phyloP scores from a whole-genome alignment of 2,329 filamentous ascomycete species.

The Trichoderma asperellum region DNA sequence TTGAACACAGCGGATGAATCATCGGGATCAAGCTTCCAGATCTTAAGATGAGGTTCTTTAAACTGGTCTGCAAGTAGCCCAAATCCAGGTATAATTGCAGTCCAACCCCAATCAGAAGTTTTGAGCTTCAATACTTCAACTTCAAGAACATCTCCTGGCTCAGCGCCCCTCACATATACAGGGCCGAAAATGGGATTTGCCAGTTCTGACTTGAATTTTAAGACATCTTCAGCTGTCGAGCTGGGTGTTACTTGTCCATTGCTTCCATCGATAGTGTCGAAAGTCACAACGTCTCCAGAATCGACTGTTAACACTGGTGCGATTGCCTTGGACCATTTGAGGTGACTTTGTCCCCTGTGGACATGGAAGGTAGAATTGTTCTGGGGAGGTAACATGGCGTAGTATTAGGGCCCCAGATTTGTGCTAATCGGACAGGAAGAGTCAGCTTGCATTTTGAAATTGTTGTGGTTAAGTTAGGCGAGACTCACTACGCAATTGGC shows the following conservation, averaged over 20 bases:
- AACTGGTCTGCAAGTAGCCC: not conserved
- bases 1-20: slow-evolving; percentile 7
- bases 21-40: slow-evolving; percentile 1
- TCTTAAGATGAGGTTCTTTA: slow-evolving; percentile 1
- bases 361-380: slow-evolving; percentile 11
- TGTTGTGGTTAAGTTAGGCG: not conserved
- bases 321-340: slow-evolving; percentile 18
- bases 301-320: slow-evolving; percentile 11
- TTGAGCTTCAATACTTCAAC: slow-evolving; percentile 13
- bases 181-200: slow-evolving; percentile 13
- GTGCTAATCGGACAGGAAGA: not conserved
- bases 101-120: slow-evolving; percentile 13
- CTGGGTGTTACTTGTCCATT: slow-evolving; percentile 4
- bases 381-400: not conserved
- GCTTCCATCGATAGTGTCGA: slow-evolving; percentile 15
- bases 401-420: not conserved
- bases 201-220: slow-evolving; percentile 5
- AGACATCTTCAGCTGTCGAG: slow-evolving; percentile 1
- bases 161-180: slow-evolving; percentile 5
- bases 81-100: slow-evolving; percentile 16
- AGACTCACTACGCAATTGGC: not conserved
- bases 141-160: slow-evolving; percentile 12
- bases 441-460: not conserved
- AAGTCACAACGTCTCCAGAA: slow-evolving; percentile 6
- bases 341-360: slow-evolving; percentile 7